These are phyloP conservation scores for Kuraishia ogatae DNA, from an alignment of 805 yeast genomes.

Conservation along the genomic window DNA sequence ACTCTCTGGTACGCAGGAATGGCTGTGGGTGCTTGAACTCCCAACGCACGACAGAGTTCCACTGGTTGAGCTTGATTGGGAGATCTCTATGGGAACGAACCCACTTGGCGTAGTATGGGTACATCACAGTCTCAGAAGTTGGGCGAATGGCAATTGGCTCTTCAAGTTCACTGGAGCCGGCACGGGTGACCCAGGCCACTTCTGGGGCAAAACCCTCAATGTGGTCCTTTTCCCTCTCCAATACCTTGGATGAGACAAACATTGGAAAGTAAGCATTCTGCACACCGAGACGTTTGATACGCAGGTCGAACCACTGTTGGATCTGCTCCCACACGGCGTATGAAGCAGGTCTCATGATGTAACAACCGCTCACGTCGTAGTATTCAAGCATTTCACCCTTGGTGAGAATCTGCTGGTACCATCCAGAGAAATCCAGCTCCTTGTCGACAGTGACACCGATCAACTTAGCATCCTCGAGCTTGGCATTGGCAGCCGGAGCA, in stretches of 20 bases:
- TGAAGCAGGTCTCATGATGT: constrained; percentile 93
- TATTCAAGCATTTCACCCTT: constrained; percentile 98
- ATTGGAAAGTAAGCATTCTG: constrained; percentile 96
- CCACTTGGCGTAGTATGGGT: constrained; percentile 99
- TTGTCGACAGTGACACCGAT: constrained; percentile 96
- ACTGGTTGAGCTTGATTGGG: constrained; percentile 93
- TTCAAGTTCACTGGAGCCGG: constrained; percentile 89
- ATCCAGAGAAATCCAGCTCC: constrained; percentile 83
- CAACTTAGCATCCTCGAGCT: constrained; percentile 76
- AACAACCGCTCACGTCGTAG: constrained; percentile 98
- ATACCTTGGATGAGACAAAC: constrained; percentile 89
- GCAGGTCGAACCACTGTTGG: constrained; percentile 75
- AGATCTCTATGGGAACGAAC: constrained; percentile 96
- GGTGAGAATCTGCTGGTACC: constrained; percentile 95
- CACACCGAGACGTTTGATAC: constrained; percentile 84
- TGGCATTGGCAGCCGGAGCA: constrained; percentile 29
- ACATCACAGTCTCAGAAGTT: constrained; percentile 99
- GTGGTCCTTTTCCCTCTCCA: constrained; percentile 97
- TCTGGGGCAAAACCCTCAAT: constrained; percentile 99
- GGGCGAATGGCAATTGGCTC: constrained; percentile 99
- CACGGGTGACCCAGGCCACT: constrained; percentile 99
- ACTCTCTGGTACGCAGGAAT: constrained; percentile 96
- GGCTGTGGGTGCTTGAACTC: constrained; percentile 99
- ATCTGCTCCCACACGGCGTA: constrained; percentile 92
- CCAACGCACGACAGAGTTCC: constrained; percentile 99